Evolutionary conservation across 768 basidiomycete genomes (phyloP).

Genomic region (Boletus reticulatus): DNA sequence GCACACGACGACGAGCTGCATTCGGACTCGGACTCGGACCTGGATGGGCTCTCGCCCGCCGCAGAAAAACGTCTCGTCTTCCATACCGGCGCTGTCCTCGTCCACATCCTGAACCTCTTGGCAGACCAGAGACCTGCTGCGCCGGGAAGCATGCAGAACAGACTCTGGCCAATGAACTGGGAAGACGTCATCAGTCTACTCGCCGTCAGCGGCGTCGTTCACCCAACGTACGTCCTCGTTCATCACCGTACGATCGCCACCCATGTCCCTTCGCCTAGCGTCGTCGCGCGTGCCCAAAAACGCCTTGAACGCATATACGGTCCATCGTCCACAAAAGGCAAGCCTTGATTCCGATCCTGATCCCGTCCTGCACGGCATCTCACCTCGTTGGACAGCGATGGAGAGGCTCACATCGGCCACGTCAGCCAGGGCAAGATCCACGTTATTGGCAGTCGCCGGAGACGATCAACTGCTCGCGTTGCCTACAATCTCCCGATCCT

Average conservation of each 20-base stretch:
- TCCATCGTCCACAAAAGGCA: slow-evolving; percentile 16
- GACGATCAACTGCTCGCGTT: slow-evolving; percentile 19
- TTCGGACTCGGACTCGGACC: slow-evolving; percentile 30
- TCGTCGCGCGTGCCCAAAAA: slow-evolving; percentile 24
- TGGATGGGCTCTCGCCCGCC: slow-evolving; percentile 14
- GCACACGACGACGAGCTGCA: slow-evolving; percentile 16
- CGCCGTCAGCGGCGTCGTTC: slow-evolving; percentile 38
- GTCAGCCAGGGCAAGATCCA: slow-evolving; percentile 20
- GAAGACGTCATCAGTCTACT: slow-evolving; percentile 56
- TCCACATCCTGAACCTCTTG: slow-evolving; percentile 51
- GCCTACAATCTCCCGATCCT: slow-evolving; percentile 11
- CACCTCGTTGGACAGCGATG: slow-evolving; percentile 10
- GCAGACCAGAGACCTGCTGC: slow-evolving; percentile 55
- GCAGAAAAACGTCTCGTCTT: slow-evolving; percentile 39
- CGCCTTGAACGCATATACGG: slow-evolving; percentile 34
- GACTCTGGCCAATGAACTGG: slow-evolving; percentile 63
- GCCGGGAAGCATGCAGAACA: slow-evolving; percentile 61
- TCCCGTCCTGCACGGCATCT: not conserved
- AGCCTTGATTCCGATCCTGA: not conserved
- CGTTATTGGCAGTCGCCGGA: not conserved
- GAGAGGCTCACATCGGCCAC: slow-evolving; percentile 11
- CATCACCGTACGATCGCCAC: no score
- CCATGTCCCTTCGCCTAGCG: not conserved
- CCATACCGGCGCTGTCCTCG: slow-evolving; percentile 45
- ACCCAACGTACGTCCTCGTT: slow-evolving; percentile 22